Conservation (phyloP, 73 alveolate genomes). For the Paramecium tetraurelia region DNA sequence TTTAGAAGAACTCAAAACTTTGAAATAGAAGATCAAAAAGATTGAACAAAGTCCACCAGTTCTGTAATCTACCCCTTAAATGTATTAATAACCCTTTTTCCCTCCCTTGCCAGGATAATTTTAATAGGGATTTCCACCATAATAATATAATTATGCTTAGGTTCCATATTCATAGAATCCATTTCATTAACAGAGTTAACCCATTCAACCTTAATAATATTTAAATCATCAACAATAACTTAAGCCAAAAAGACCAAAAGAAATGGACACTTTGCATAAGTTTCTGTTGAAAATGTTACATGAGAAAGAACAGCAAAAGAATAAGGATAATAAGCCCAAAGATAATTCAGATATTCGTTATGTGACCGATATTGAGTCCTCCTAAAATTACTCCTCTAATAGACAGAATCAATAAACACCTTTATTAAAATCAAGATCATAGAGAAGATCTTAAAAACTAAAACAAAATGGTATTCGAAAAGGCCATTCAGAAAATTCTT, state of each 20-base stretch:
- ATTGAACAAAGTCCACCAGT: background rate
- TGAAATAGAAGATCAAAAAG: background rate
- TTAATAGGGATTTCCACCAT: background rate
- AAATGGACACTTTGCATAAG: constrained; percentile 4
- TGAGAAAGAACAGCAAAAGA: background rate
- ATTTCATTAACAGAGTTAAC: background rate
- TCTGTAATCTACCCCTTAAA: background rate
- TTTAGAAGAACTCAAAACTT: background rate
- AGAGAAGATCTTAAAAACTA: background rate
- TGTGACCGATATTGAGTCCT: background rate
- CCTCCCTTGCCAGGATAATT: background rate
- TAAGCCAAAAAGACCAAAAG: background rate
- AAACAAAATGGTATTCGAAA: background rate
- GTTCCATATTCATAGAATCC: background rate
- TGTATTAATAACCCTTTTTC: background rate
- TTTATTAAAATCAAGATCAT: background rate
- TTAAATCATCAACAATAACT: background rate
- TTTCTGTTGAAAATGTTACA: background rate
- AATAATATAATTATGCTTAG: background rate
- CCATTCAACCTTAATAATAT: background rate
- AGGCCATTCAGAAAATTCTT: background rate
- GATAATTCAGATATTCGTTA: background rate
- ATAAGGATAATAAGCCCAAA: background rate
- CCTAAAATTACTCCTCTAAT: background rate
- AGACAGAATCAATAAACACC: background rate